Conservation (phyloP, 148 eudicot species). For the Vaccinium macrocarpon region DNA sequence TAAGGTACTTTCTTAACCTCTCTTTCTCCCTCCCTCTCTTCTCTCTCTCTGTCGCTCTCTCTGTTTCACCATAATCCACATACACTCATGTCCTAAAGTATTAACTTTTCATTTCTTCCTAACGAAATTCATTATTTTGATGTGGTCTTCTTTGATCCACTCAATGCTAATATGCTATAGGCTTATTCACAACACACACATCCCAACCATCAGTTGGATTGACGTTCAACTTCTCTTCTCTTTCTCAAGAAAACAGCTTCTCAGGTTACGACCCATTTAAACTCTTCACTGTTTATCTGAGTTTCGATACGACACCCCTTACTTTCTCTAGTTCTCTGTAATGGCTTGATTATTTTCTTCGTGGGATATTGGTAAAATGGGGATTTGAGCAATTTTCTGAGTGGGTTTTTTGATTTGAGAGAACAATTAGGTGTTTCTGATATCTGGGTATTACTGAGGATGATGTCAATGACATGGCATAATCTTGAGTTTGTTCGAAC, state of each 20-base stretch:
- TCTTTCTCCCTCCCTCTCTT: neutral
- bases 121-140: neutral
- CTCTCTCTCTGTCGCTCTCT: neutral
- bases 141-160: constrained; percentile 29
- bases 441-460: constrained; percentile 29
- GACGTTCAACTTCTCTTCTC: neutral
- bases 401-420: constrained; percentile 31
- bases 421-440: constrained; percentile 21
- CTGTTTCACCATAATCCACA: neutral
- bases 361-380: constrained; percentile 25
- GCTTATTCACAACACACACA: constrained; percentile 1
- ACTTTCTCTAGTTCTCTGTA: neutral
- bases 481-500: constrained; percentile 64
- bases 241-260: neutral
- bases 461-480: constrained; percentile 68
- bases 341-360: constrained; percentile 2
- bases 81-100: neutral
- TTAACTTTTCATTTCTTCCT: too few relatives aligned
- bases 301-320: neutral
- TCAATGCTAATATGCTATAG: constrained; percentile 2
- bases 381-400: constrained; percentile 29
- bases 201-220: neutral
- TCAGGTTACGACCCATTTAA: neutral
- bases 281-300: neutral
- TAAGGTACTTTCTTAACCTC: neutral